Base-by-base conservation (phyloP, 2,329 filamentous ascomycete species). In the Microsporum canis region DNA sequence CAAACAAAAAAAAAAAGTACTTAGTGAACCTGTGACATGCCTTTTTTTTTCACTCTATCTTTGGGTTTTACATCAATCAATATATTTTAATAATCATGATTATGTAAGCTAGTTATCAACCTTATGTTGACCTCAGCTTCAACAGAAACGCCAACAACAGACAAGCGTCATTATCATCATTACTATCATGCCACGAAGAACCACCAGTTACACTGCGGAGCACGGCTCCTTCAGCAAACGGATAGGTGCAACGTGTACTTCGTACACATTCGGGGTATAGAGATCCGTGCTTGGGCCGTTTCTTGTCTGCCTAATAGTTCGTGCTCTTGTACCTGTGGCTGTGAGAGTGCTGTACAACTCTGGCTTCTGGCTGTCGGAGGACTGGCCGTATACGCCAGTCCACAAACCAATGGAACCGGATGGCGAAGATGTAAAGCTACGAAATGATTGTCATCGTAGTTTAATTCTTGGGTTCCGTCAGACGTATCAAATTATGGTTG, bases 191-290 rank as follows among this genome's bases (percentile, higher is more conserved):
- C 33, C 12, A 36, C 14, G 31, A 31, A 33, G 27, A 51, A 55
- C 12, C 10, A 3, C 31, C 14, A 55, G 51, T 10, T 34, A 23
- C 51, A 55, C 51, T 34, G 31, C 29, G 36, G 31, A 4, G 31
- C 4, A 55, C 31, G 31, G 31, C 14, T 10, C 31, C 7, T 36
- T 8, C 31, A 55, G 5, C 27, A n/a, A n/a, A 12, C 31, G 51
- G 51, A 51, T 12, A 51, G 31, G 51, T 55, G 51, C 51, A 55
- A 55, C 51, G 51, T 55, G 51, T 34, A n/a, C n/a, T n/a, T n/a
- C n/a, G n/a, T n/a, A 14, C 51, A 8, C 12, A n/a, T 4, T 14
- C 33, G n/a, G 51, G 51, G 14, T 23, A 55, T 55, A 55, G 31
- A 36, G 12, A 6, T 55, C 7, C 51, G 12, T 36, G 51, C 23